Evolutionary conservation across 352 stramenopile species (phyloP), one percentile per base, ranked within the genome.

Genomic region (Phytophthora brassicae): DNA sequence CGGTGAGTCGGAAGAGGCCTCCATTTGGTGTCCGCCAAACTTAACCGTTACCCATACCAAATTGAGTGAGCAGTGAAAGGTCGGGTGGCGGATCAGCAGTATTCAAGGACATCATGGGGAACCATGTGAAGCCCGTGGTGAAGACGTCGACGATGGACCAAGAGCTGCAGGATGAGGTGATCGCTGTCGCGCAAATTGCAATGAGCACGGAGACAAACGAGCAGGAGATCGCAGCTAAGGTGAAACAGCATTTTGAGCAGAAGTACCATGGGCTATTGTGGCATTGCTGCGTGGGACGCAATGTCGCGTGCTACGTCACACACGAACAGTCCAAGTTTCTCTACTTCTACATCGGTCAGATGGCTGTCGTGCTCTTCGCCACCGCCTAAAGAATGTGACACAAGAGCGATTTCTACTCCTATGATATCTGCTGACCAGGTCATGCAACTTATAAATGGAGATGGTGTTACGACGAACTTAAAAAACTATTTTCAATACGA

Each of bases 341-440:
- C 51, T 98, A 98, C 78, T 98, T 98, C 61, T 98, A 98, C 86
- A 91, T 98, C 43, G 94, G 94, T 17, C 94, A 98, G 68, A 96
- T 95, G 73, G 94, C 90, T 23, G 79, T 98, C 45, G 96, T 96
- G 52, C 79, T 98, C 20, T 98, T 98, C 46, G 88, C 86, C 19
- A 96, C 84, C 7, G 84, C 81, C 1, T 92, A 68, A 75, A 29
- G n/a, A n/a, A n/a, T n/a, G n/a, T n/a, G n/a, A n/a, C n/a, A 49
- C 43, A 49, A 56, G 24, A 60, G 24, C 20, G 24, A 64, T 48
- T 26, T 56, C 56, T 24, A n/a, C 26, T 31, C 26, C 26, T 31
- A 4, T 31, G 26, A 31, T 31, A 31, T 44, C 39, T 26, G 43
- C 26, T 16, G 49, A 38, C 33, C 11, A 23, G 33, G 33, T 6